phyloP scores from a whole-genome alignment of 2,329 filamentous ascomycete species.

The Diaporthe amygdali region DNA sequence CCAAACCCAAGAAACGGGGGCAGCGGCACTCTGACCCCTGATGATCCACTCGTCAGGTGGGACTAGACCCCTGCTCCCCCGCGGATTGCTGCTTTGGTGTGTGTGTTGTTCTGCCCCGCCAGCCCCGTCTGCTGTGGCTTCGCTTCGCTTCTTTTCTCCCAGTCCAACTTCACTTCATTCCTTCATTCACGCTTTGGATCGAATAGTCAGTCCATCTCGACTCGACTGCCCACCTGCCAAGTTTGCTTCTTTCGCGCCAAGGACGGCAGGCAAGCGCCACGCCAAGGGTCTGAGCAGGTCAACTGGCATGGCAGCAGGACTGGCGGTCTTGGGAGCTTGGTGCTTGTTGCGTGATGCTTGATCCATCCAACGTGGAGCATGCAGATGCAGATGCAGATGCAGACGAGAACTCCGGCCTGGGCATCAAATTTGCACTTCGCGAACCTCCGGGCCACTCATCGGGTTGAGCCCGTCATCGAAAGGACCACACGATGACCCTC shows the following conservation, averaged over 20 bases:
- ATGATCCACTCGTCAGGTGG: constrained; percentile 1
- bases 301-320: not conserved
- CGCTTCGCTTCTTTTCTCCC: too few relatives aligned
- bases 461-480: not conserved
- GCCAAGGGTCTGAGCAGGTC: not conserved
- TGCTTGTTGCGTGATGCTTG: too few relatives aligned
- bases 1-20: constrained; percentile 3
- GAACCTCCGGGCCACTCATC: not conserved
- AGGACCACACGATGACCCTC: too few relatives aligned
- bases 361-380: not conserved
- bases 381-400: not conserved
- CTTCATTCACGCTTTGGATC: not conserved
- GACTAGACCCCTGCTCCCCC: not conserved
- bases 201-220: too few relatives aligned
- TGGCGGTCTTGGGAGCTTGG: not conserved
- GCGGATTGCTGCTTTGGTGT: not conserved
- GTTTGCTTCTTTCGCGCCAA: constrained; percentile 3
- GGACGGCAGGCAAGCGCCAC: constrained; percentile 2
- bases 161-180: not conserved
- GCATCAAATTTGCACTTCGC: not conserved
- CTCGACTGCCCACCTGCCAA: too few relatives aligned
- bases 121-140: too few relatives aligned
- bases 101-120: too few relatives aligned
- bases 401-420: not conserved
- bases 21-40: not conserved